These are phyloP conservation scores for Moringa oleifera DNA, from an alignment of 345 rosid genomes.

Conservation along the genomic window DNA sequence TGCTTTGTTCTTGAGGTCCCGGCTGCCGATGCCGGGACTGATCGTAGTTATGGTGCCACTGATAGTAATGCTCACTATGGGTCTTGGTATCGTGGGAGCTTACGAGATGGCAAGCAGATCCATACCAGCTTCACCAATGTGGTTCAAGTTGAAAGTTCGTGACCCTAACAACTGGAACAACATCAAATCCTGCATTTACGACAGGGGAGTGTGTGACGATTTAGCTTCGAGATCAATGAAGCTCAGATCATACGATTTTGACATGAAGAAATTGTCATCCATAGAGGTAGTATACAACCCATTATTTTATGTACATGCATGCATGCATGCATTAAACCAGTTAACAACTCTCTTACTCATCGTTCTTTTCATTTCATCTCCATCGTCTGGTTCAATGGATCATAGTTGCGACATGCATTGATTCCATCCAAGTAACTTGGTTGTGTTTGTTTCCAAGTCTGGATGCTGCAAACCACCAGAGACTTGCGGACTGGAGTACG, in stretches of 20 bases:
- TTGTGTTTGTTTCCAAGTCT: slow-evolving; percentile 24
- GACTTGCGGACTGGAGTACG: slow-evolving; percentile 47
- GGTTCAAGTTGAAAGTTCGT: slow-evolving; percentile 49
- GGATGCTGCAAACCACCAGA: slow-evolving; percentile 81
- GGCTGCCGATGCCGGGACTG: slow-evolving; percentile 45
- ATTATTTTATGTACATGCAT: background rate
- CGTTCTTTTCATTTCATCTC: too few relatives aligned
- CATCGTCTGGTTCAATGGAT: too few relatives aligned
- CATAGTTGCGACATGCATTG: too few relatives aligned
- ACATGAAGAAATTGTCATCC: slow-evolving; percentile 33
- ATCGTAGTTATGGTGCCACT: slow-evolving; percentile 45
- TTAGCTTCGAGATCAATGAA: slow-evolving; percentile 18
- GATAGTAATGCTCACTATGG: slow-evolving; percentile 48
- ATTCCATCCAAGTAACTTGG: too few relatives aligned
- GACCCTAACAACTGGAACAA: slow-evolving; percentile 42
- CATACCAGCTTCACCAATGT: slow-evolving; percentile 46
- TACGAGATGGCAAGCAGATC: slow-evolving; percentile 40
- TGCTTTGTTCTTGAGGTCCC: slow-evolving; percentile 30
- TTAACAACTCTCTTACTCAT: too few relatives aligned
- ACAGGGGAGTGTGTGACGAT: slow-evolving; percentile 40
- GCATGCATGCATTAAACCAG: too few relatives aligned
- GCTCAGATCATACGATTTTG: slow-evolving; percentile 32
- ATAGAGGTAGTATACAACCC: slow-evolving; percentile 43
- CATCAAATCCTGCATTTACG: slow-evolving; percentile 60
- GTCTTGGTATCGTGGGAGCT: slow-evolving; percentile 56